These are phyloP conservation scores for Vigna unguiculata DNA, from an alignment of 306 rosid genomes.

Conservation along the genomic window DNA sequence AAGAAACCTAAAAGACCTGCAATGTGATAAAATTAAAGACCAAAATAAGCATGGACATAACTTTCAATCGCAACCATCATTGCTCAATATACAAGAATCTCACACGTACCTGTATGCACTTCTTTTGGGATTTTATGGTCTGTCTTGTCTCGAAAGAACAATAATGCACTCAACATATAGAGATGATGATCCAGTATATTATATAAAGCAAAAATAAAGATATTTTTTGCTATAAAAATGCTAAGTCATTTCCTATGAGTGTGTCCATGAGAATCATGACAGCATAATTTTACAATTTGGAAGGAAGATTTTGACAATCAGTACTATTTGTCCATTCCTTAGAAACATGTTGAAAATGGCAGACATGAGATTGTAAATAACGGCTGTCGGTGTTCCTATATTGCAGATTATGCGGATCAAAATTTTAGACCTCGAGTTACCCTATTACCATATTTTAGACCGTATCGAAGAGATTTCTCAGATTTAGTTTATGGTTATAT, in stretches of 20 bases:
- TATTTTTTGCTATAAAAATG: too few relatives aligned
- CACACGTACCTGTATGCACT: not conserved
- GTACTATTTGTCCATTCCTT: not conserved
- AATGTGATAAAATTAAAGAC: slow-evolving; percentile 11
- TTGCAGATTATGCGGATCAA: not conserved
- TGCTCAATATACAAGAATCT: slow-evolving; percentile 22
- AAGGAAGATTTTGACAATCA: slow-evolving; percentile 34
- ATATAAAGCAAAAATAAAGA: not conserved
- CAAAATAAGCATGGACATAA: slow-evolving; percentile 19
- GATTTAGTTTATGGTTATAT: slow-evolving; percentile 3
- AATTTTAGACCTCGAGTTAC: not conserved
- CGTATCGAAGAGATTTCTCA: slow-evolving; percentile 26
- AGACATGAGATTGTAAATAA: slow-evolving; percentile 1
- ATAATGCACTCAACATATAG: not conserved
- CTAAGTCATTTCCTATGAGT: not conserved
- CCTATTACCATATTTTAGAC: slow-evolving; percentile 9
- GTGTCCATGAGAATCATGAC: slow-evolving; percentile 3
- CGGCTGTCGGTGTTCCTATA: not conserved
- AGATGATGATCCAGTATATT: not conserved
- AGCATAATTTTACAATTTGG: slow-evolving; percentile 14
- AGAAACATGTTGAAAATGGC: slow-evolving; percentile 6
- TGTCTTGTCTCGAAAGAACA: slow-evolving; percentile 24
- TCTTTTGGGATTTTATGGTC: slow-evolving; percentile 12
- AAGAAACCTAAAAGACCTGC: slow-evolving; percentile 16
- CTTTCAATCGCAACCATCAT: slow-evolving; percentile 41